These are phyloP conservation scores for Fusarium poae DNA, from an alignment of 2,329 filamentous ascomycete species.

Conservation along the genomic window DNA sequence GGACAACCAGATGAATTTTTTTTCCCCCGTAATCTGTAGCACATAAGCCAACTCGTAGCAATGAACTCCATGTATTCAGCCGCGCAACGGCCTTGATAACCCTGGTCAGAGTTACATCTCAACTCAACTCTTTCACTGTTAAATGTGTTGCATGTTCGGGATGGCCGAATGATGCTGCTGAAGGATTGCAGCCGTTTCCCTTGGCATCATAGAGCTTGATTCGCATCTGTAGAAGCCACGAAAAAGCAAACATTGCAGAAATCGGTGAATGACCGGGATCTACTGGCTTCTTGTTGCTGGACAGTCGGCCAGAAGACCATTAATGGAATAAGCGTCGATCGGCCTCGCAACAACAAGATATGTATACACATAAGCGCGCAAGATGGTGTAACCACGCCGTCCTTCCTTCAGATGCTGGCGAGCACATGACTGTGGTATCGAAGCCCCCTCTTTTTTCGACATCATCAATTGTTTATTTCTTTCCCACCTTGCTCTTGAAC, in stretches of 20 bases:
- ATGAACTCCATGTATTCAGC: conserved; percentile 2
- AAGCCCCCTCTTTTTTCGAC: not conserved
- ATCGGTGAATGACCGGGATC: not conserved
- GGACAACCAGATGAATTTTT: not conserved
- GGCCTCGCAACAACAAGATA: not conserved
- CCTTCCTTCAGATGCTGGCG: not conserved
- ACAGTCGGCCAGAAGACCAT: not conserved
- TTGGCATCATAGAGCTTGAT: not conserved
- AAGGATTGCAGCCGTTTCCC: not conserved
- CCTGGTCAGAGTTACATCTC: conserved; percentile 5
- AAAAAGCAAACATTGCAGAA: conserved; percentile 5
- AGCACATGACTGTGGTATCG: not conserved
- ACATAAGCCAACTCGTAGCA: not conserved
- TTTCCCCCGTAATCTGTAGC: not conserved
- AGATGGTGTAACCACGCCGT: not conserved
- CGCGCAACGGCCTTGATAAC: not conserved
- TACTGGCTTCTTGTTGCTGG: not conserved
- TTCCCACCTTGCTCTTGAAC: not conserved
- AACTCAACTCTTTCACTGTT: not conserved
- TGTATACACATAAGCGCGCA: not conserved
- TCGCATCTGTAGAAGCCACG: conserved; percentile 2
- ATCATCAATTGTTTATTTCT: not conserved
- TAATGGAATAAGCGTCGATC: not conserved
- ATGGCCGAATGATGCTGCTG: not conserved
- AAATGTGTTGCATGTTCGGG: not conserved